Conservation (phyloP, 2,329 filamentous ascomycete genomes). For the Colletotrichum spinosum region DNA sequence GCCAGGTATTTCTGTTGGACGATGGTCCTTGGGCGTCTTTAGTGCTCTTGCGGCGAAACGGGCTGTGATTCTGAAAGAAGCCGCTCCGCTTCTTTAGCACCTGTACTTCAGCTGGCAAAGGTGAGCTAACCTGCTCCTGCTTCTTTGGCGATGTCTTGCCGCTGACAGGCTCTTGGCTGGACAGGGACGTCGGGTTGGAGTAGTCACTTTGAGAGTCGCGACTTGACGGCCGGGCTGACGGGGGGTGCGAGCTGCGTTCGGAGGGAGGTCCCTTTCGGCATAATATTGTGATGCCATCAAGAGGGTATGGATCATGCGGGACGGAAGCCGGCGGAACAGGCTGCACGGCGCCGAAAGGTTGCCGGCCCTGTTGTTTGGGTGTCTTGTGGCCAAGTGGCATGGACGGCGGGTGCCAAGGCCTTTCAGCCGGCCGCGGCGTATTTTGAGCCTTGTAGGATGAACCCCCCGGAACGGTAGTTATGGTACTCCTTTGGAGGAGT, state of each 20-base stretch:
- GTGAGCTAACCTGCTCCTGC: conserved; percentile 58
- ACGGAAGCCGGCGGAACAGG: conserved; percentile 73
- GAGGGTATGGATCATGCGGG: conserved; percentile 92
- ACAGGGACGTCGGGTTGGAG: conserved; percentile 89
- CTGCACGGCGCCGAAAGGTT: conserved; percentile 66
- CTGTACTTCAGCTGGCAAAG: conserved; percentile 68
- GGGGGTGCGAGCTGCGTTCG: conserved; percentile 63
- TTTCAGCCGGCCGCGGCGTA: conserved; percentile 27
- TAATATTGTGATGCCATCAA: conserved; percentile 97
- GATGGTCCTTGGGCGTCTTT: conserved; percentile 68
- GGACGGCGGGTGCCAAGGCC: conserved; percentile 20
- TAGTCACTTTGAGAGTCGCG: conserved; percentile 92
- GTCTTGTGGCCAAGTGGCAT: conserved; percentile 30
- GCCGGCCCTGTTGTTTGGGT: conserved; percentile 42
- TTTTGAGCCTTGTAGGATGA: conserved; percentile 65
- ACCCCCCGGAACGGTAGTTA: conserved; percentile 61
- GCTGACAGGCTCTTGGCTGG: conserved; percentile 83
- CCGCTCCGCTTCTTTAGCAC: conserved; percentile 80
- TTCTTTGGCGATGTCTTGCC: conserved; percentile 82
- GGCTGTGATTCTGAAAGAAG: conserved; percentile 93
- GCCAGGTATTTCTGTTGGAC: conserved; percentile 71
- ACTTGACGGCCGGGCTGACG: conserved; percentile 80
- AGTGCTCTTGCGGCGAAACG: conserved; percentile 92
- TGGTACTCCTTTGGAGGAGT: conserved; percentile 69
- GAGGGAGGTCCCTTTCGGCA: conserved; percentile 78